These are phyloP conservation scores for Aspergillus coremiiformis DNA, from an alignment of 495 filamentous ascomycete species.

Conservation along the genomic window DNA sequence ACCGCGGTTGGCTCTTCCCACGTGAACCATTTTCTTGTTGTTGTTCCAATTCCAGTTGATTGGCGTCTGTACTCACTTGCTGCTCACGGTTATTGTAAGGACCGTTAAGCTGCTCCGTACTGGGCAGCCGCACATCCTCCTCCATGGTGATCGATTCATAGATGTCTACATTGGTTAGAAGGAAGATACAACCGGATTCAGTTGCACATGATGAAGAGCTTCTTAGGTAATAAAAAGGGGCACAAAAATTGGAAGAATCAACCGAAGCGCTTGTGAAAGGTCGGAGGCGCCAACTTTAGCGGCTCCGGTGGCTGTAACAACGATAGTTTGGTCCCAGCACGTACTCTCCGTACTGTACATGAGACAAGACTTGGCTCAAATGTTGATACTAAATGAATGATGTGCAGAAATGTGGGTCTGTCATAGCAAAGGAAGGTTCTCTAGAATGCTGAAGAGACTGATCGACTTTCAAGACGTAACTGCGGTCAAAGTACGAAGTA, in stretches of 20 bases:
- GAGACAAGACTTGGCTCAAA: neutral
- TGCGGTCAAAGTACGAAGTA: no score
- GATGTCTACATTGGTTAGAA: constrained; percentile 14
- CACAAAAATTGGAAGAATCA: neutral
- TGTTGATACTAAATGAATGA: neutral
- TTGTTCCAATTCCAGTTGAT: no score
- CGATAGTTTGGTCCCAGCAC: constrained; percentile 9
- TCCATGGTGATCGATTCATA: constrained; percentile 20
- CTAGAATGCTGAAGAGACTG: no score
- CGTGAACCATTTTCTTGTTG: constrained; percentile 1
- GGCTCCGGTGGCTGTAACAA: constrained; percentile 18
- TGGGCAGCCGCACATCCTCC: constrained; percentile 18
- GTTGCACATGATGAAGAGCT: constrained; percentile 12
- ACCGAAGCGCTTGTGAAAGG: neutral
- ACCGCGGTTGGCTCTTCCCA: neutral
- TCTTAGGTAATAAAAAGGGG: neutral
- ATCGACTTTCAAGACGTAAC: neutral
- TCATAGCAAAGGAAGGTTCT: no score
- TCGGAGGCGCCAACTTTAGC: constrained; percentile 8
- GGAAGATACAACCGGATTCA: constrained; percentile 12
- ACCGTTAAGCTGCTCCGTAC: constrained; percentile 11
- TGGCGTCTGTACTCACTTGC: constrained; percentile 2
- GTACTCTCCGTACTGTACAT: no score
- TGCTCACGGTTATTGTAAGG: constrained; percentile 7
- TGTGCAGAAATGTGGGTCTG: neutral